These are phyloP conservation scores for Warburgia ugandensis DNA, from an alignment of 164 flowering plant genomes.

Conservation along the genomic window DNA sequence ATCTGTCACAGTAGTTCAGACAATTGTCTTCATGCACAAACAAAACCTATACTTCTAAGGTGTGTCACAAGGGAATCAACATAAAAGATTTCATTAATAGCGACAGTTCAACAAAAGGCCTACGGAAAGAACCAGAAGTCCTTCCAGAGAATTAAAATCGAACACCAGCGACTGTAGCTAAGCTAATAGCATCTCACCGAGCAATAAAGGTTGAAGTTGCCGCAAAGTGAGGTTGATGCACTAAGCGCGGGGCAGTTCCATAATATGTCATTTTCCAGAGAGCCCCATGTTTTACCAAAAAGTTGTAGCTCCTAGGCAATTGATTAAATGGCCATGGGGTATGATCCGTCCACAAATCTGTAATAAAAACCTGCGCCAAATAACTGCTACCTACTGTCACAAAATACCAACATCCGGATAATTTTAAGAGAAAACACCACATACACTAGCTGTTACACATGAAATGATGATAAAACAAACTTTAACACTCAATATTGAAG, in stretches of 20 bases:
- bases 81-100: not conserved
- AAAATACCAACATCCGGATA: not conserved
- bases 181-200: constrained; percentile 39
- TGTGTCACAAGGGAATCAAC: no score
- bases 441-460: not conserved
- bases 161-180: not conserved
- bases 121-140: not conserved
- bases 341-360: constrained; percentile 96
- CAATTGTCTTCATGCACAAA: no score
- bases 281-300: constrained; percentile 88
- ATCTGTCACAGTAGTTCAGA: no score
- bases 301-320: constrained; percentile 88
- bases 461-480: not conserved
- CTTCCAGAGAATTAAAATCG: not conserved
- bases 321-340: constrained; percentile 99
- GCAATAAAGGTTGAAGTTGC: constrained; percentile 93
- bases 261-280: constrained; percentile 94
- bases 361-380: constrained; percentile 77
- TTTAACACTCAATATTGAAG: not conserved
- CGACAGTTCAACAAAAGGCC: no score
- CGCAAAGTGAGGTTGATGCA: constrained; percentile 91
- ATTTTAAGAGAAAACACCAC: not conserved
- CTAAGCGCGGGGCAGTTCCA: constrained; percentile 68
- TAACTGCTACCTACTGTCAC: constrained; percentile 13
- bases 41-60: no score